A percentile compares a stretch with the other conserved stretches of the same genome.
Evolutionary conservation across 2,329 filamentous ascomycete genomes (phyloP).

Genomic region (Ramularia endophylla): DNA sequence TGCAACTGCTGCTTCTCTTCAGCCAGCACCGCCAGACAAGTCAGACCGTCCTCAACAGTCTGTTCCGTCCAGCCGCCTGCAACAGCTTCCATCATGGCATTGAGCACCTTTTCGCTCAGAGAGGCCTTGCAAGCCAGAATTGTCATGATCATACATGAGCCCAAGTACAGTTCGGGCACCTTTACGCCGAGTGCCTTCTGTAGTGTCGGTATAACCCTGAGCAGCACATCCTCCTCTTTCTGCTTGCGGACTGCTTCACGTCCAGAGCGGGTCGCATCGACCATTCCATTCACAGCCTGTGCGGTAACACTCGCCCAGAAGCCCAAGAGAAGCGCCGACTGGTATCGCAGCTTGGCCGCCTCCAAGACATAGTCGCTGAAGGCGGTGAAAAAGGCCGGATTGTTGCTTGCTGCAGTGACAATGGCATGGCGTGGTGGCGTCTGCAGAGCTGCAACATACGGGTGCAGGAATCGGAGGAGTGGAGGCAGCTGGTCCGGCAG

Average conservation of each 20-base stretch:
- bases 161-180: conserved; percentile 72
- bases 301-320: conserved; percentile 91
- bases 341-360: conserved; percentile 63
- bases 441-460: conserved; percentile 73
- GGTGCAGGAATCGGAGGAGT: conserved; percentile 76
- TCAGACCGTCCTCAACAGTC: conserved; percentile 66
- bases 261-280: conserved; percentile 72
- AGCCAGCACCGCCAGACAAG: conserved; percentile 74
- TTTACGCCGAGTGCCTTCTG: conserved; percentile 72
- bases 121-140: conserved; percentile 78
- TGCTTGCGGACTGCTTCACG: conserved; percentile 69
- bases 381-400: conserved; percentile 65
- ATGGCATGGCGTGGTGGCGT: conserved; percentile 74
- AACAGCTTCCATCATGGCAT: conserved; percentile 84
- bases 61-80: conserved; percentile 69
- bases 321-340: conserved; percentile 70
- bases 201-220: conserved; percentile 63
- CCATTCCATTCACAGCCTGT: conserved; percentile 75
- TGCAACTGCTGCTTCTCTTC: conserved; percentile 68
- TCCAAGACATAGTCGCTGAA: conserved; percentile 75
- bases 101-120: conserved; percentile 72
- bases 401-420: conserved; percentile 76
- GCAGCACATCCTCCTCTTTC: conserved; percentile 70
- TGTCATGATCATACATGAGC: conserved; percentile 84
- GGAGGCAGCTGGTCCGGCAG: conserved; percentile 68